phyloP scores from a whole-genome alignment of 495 filamentous ascomycete genomes.

The Jackrogersella minutella region DNA sequence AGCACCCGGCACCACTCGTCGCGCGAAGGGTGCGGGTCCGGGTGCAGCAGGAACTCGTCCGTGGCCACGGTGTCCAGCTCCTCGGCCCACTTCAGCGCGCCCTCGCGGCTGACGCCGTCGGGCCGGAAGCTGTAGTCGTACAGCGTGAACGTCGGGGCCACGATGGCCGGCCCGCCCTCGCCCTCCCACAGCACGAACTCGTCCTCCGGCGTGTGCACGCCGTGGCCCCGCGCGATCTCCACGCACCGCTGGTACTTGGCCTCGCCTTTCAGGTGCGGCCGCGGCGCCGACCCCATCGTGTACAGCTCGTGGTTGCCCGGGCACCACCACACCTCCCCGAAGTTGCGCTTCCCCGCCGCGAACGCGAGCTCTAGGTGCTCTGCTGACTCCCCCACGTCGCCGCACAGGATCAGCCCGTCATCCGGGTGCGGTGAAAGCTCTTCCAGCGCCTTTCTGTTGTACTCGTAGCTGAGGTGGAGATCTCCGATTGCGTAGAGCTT shows the following conservation, averaged over 20 bases:
- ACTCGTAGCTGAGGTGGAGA: slow-evolving; percentile 47
- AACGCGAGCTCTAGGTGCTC: slow-evolving; percentile 45
- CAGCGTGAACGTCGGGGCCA: slow-evolving; percentile 47
- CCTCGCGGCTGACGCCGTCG: slow-evolving; percentile 34
- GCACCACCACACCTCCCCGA: slow-evolving; percentile 46
- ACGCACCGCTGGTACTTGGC: slow-evolving; percentile 44
- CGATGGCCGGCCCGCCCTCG: slow-evolving; percentile 37
- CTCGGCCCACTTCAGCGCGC: slow-evolving; percentile 45
- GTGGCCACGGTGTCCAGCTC: slow-evolving; percentile 44
- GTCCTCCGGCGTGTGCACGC: slow-evolving; percentile 48
- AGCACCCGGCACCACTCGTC: slow-evolving; percentile 45
- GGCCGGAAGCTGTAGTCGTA: slow-evolving; percentile 51
- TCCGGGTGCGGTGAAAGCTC: slow-evolving; percentile 42
- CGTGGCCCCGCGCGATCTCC: slow-evolving; percentile 38
- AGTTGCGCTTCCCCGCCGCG: slow-evolving; percentile 35
- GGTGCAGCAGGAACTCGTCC: slow-evolving; percentile 47
- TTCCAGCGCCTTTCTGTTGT: slow-evolving; percentile 41
- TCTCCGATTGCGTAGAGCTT: slow-evolving; percentile 50
- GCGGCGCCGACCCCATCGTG: slow-evolving; percentile 37
- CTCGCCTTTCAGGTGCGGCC: slow-evolving; percentile 40
- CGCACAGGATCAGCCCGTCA: slow-evolving; percentile 47
- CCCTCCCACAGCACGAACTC: slow-evolving; percentile 44
- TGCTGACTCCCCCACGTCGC: slow-evolving; percentile 46
- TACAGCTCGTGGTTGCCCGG: slow-evolving; percentile 51
- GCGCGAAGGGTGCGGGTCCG: slow-evolving; percentile 41